Base-by-base conservation (phyloP, 176 grass and related monocot species). In the Eremochloa ophiuroides region DNA sequence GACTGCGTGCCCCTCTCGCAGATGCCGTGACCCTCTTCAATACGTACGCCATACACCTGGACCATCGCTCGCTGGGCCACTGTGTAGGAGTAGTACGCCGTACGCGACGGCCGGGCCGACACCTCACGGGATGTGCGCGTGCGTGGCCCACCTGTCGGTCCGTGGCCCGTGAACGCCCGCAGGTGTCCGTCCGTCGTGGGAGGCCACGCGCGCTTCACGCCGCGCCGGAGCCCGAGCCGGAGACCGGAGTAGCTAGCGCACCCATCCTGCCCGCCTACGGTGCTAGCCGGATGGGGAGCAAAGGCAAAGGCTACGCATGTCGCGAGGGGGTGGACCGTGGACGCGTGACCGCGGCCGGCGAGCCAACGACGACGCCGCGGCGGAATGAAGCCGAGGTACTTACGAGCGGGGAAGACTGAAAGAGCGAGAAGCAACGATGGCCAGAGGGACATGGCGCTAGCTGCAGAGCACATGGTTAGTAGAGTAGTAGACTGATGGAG, bases 1-100 rank as follows among this genome's bases (percentile, higher is more conserved):
- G n/a, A n/a, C n/a, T n/a, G n/a, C n/a, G n/a, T 47, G 69, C 12
- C 8, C 25, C 17, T 34, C 69, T 18, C 69, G 71, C 71, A 7
- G 71, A 74, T 59, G 31, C 50, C 73, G 50, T 75, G 73, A 59
- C 73, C 7, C 22, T 4, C 73, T 78, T 46, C 31, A 76, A 69
- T 68, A 43, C 56, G n/a, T 71, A 28, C 14, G 6, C 10, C 42
- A 0, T 11, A 81, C 80, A 26, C 29, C 48, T 53, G 41, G 75
- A 14, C 43, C 55, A 59, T 65, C 0, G 5, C 42, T 12, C 20
- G 14, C 34, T 35, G 34, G 34, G 42, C 42, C 42, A 44, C 42
- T 44, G 42, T n/a, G n/a, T n/a, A n/a, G n/a, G n/a, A n/a, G 42
- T 33, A 4, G 20, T 69, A 26, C 11, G 12, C 18, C 51, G 6